Evolutionary conservation across 1,139 yeast species (phyloP).

Genomic region (Geotrichum reessii): DNA sequence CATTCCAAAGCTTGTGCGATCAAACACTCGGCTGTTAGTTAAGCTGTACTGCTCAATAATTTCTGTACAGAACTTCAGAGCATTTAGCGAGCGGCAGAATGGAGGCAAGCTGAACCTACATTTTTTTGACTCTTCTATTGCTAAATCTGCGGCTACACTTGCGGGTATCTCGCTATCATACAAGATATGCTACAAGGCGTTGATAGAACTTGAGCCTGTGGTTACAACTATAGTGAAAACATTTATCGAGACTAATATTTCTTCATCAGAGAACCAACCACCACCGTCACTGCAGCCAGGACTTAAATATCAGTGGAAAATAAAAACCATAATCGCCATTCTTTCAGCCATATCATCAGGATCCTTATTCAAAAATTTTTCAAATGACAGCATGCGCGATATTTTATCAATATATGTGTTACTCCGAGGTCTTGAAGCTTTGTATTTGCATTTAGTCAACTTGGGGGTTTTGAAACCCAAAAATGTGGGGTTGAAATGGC

Average conservation of each 20-base stretch:
- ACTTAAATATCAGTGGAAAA: background rate
- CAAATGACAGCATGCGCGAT: slow-evolving; percentile 26
- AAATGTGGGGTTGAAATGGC: slow-evolving; percentile 36
- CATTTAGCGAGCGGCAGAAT: background rate
- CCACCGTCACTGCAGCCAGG: background rate
- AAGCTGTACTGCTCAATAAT: slow-evolving; percentile 4
- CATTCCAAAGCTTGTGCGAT: slow-evolving; percentile 5
- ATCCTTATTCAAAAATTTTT: slow-evolving; percentile 20
- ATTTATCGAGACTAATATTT: background rate
- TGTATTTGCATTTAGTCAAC: slow-evolving; percentile 35
- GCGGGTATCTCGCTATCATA: slow-evolving; percentile 6
- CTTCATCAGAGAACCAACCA: background rate
- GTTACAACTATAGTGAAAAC: background rate
- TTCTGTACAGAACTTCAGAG: background rate
- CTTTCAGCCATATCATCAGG: slow-evolving; percentile 6
- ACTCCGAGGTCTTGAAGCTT: slow-evolving; percentile 35
- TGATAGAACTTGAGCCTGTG: background rate
- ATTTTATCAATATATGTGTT: slow-evolving; percentile 33
- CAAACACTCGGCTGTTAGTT: slow-evolving; percentile 7
- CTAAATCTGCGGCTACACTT: slow-evolving; percentile 2
- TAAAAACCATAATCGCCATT: slow-evolving; percentile 1
- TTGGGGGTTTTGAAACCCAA: slow-evolving; percentile 33
- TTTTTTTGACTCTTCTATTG: background rate
- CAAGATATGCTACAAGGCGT: slow-evolving; percentile 3
- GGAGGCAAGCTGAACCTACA: background rate